Evolutionary conservation across 164 flowering plant genomes (phyloP).

Genomic region (Liquidambar formosana): DNA sequence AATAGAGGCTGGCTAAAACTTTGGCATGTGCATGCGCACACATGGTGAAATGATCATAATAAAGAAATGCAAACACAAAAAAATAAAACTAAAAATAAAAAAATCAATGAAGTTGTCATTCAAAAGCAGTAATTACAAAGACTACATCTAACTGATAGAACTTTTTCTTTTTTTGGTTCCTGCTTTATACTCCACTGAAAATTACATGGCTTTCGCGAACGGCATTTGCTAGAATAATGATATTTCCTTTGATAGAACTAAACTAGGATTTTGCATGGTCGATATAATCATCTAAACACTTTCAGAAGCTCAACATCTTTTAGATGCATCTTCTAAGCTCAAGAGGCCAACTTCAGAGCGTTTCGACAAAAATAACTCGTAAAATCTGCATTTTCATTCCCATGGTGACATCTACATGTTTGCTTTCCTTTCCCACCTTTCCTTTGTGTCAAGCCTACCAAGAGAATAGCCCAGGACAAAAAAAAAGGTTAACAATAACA

Average conservation of each 20-base stretch:
- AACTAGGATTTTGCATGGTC: neutral
- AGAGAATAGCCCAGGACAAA: neutral
- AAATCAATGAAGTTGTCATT: no score
- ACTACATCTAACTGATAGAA: no score
- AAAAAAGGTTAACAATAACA: neutral
- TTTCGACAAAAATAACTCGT: no score
- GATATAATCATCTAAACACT: neutral
- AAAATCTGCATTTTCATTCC: neutral
- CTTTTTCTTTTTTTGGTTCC: no score
- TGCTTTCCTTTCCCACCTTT: slow-evolving; percentile 66
- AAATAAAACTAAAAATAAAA: no score
- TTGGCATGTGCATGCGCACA: no score
- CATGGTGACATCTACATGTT: slow-evolving; percentile 41
- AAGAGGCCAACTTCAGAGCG: neutral
- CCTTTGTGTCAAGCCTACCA: slow-evolving; percentile 56
- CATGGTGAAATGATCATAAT: no score
- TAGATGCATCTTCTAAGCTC: neutral
- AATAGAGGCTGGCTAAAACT: no score
- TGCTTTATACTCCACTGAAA: no score
- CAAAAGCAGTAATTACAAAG: no score
- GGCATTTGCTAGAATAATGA: neutral
- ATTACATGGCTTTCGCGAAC: neutral
- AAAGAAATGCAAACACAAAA: no score
- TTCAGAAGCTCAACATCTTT: neutral
- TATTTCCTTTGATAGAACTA: neutral